Conservation (phyloP, 176 grass and related monocot genomes). For the Puccinellia tenuiflora region DNA sequence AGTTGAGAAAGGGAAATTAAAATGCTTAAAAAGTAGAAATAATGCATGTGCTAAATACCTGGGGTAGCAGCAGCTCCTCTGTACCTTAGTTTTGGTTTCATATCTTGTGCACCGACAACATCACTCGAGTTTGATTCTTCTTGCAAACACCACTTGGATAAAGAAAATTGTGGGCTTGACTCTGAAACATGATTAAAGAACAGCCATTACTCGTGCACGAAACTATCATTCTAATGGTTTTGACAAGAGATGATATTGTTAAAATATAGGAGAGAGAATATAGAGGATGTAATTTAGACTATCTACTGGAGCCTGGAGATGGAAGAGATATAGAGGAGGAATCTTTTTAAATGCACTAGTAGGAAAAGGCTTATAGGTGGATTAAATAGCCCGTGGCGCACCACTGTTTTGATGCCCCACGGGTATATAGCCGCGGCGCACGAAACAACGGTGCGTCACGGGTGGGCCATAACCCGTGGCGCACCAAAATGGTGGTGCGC, state of each 20-base stretch:
- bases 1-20: slow-evolving; percentile 9
- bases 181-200: slow-evolving; percentile 38
- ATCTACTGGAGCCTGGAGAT: not conserved
- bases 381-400: too few relatives aligned
- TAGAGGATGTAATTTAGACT: not conserved
- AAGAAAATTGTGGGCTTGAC: slow-evolving; percentile 39
- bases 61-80: slow-evolving; percentile 28
- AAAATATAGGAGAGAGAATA: not conserved
- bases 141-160: slow-evolving; percentile 67
- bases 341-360: not conserved
- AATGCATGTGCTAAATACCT: slow-evolving; percentile 34
- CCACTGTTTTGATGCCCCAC: too few relatives aligned
- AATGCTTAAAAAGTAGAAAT: slow-evolving; percentile 26
- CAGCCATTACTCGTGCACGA: not conserved
- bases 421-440: too few relatives aligned
- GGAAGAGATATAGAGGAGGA: not conserved
- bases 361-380: too few relatives aligned
- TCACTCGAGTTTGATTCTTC: slow-evolving; percentile 22
- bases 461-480: too few relatives aligned
- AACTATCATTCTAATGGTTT: not conserved
- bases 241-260: not conserved
- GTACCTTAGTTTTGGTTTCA: slow-evolving; percentile 54
- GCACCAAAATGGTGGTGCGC: too few relatives aligned
- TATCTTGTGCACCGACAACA: slow-evolving; percentile 6
- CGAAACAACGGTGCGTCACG: too few relatives aligned